phyloP scores from a whole-genome alignment of 2,329 filamentous ascomycete genomes.

The Trichophyton benhamiae region DNA sequence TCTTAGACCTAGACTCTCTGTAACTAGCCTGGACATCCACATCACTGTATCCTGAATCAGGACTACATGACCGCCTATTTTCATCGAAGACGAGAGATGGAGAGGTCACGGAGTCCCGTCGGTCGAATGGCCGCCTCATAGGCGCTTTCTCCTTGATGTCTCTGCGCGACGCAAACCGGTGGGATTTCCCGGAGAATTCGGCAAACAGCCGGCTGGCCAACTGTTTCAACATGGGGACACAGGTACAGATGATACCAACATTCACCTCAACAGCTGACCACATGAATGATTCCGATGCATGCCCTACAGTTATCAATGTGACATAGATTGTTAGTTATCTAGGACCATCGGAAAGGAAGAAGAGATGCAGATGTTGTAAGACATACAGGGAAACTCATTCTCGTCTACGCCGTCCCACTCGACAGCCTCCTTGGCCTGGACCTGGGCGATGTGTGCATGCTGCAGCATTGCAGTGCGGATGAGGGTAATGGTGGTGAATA shows the following conservation, averaged over 20 bases:
- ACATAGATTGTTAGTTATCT: background rate
- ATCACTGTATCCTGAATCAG: background rate
- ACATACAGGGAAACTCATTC: conserved; percentile 42
- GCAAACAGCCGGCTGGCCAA: conserved; percentile 55
- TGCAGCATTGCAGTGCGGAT: conserved; percentile 84
- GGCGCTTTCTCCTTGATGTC: conserved; percentile 11
- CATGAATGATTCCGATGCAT: conserved; percentile 75
- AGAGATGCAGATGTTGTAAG: conserved; percentile 21
- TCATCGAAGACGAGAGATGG: background rate
- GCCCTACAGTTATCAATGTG: conserved; percentile 40
- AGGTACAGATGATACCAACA: conserved; percentile 77
- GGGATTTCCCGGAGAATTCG: conserved; percentile 41
- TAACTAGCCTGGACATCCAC: background rate
- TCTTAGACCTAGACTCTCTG: background rate
- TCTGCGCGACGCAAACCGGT: conserved; percentile 16
- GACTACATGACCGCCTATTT: background rate
- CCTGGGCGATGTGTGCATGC: conserved; percentile 45
- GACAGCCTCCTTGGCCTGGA: conserved; percentile 29
- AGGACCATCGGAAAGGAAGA: too few species aligned
- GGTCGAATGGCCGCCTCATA: background rate
- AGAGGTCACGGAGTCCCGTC: background rate
- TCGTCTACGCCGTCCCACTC: conserved; percentile 13
- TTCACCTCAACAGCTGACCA: conserved; percentile 92
- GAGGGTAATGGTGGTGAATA: conserved; percentile 78
- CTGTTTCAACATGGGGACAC: conserved; percentile 84